Evolutionary conservation across 2,329 filamentous ascomycete species (phyloP).

Genomic region (Cladosporium oxysporum): DNA sequence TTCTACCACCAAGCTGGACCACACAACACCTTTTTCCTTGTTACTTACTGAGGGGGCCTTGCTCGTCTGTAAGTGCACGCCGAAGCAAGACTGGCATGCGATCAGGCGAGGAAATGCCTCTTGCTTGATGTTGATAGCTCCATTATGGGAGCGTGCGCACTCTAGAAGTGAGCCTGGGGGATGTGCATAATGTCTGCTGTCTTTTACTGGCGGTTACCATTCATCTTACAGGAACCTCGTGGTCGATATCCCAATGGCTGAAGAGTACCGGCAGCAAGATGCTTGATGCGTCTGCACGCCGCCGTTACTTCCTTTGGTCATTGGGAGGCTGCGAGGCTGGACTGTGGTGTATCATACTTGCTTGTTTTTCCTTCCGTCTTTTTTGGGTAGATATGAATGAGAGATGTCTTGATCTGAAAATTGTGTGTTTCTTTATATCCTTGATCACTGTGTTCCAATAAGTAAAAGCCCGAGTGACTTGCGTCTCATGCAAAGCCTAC

Average conservation of each 20-base stretch:
- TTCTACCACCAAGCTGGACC: background rate
- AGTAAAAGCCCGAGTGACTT: too few species aligned
- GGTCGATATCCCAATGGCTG: background rate
- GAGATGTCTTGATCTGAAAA: background rate
- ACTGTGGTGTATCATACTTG: conserved; percentile 9
- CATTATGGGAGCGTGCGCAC: background rate
- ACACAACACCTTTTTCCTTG: conserved; percentile 3
- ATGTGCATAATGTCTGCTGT: conserved; percentile 25
- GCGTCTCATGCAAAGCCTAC: too few species aligned
- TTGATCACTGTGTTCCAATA: background rate
- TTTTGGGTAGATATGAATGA: conserved; percentile 14
- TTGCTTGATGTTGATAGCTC: conserved; percentile 9
- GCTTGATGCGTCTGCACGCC: background rate
- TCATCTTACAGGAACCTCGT: background rate
- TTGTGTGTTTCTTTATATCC: background rate
- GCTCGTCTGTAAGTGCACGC: background rate
- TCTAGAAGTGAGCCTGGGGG: background rate
- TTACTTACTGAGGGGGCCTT: background rate
- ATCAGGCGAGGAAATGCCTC: background rate
- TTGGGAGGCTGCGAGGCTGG: background rate
- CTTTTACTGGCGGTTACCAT: background rate
- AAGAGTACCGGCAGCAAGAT: background rate
- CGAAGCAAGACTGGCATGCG: background rate
- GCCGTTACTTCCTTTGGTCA: background rate
- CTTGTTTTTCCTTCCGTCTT: background rate